A percentile compares a stretch with the other conserved stretches of the same genome.
These are phyloP conservation scores for Neohortaea acidophila DNA, from an alignment of 495 filamentous ascomycete genomes.

Conservation along the genomic window DNA sequence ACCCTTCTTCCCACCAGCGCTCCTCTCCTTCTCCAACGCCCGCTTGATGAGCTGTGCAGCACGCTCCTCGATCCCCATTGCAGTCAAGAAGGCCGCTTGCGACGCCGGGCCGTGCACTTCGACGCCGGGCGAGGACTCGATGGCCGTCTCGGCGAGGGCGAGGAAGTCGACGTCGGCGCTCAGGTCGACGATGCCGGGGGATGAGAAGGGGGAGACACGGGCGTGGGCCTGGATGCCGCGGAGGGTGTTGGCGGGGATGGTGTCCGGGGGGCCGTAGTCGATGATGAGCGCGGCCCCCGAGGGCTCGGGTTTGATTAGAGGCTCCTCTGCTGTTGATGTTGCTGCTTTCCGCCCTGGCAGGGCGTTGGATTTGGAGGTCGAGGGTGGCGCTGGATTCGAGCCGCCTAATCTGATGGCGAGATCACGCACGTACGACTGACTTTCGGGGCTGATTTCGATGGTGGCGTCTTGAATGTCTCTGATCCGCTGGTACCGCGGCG, in stretches of 20 bases:
- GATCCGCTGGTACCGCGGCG: conserved; percentile 61
- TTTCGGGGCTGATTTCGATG: conserved; percentile 83
- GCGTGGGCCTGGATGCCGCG: conserved; percentile 68
- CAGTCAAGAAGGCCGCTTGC: conserved; percentile 61
- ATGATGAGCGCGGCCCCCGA: conserved; percentile 81
- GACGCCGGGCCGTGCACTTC: conserved; percentile 89
- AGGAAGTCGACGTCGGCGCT: conserved; percentile 85
- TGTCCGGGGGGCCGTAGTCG: conserved; percentile 72
- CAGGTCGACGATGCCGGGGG: conserved; percentile 69
- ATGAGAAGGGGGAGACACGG: conserved; percentile 56
- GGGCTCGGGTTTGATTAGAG: conserved; percentile 37
- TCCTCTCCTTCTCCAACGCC: conserved; percentile 19
- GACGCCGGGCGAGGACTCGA: conserved; percentile 54
- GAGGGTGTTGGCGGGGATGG: conserved; percentile 71
- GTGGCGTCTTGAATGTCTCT: conserved; percentile 44
- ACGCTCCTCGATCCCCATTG: conserved; percentile 68
- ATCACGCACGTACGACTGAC: conserved; percentile 57
- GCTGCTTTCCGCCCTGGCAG: conserved; percentile 4
- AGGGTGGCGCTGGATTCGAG: conserved; percentile 26
- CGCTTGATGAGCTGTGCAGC: conserved; percentile 48
- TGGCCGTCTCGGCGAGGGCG: conserved; percentile 66
- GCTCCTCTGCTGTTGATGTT: conserved; percentile 14
- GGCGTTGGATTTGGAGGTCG: conserved; percentile 34
- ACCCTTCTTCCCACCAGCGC: conserved; percentile 20
- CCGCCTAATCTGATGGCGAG: conserved; percentile 75